Percentiles rank a stretch among this genome's conserved stretches.
These are phyloP conservation scores for Ajuga chamaepitys DNA, from an alignment of 257 asterid genomes.

Conservation along the genomic window DNA sequence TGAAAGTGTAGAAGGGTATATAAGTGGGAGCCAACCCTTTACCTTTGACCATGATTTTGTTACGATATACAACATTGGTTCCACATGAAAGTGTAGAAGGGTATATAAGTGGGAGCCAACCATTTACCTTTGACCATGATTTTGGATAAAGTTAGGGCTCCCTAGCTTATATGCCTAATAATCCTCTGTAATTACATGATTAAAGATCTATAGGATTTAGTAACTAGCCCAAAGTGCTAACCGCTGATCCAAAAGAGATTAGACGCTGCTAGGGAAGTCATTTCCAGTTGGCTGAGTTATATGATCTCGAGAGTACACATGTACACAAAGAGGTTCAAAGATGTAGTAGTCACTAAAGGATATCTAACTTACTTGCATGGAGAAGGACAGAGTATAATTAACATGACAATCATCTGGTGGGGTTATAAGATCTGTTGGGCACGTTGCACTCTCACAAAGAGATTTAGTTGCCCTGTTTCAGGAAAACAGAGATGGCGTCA, in stretches of 20 bases:
- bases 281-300: background rate
- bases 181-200: background rate
- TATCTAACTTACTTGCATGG: slow-evolving; percentile 71
- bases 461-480: slow-evolving; percentile 70
- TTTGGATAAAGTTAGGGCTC: too few relatives aligned
- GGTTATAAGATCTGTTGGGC: slow-evolving; percentile 81
- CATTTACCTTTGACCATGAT: too few relatives aligned
- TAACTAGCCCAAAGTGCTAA: background rate
- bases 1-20: too few relatives aligned
- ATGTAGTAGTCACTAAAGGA: slow-evolving; percentile 9
- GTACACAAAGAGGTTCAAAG: background rate
- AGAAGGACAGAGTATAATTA: slow-evolving; percentile 81
- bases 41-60: too few relatives aligned
- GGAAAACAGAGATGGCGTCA: slow-evolving; percentile 19
- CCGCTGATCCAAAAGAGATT: background rate
- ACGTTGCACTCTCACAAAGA: slow-evolving; percentile 72
- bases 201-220: background rate
- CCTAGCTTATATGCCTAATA: too few relatives aligned
- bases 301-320: background rate
- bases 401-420: slow-evolving; percentile 99
- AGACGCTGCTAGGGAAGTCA: background rate
- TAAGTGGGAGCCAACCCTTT: too few relatives aligned
- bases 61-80: too few relatives aligned
- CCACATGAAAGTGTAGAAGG: too few relatives aligned
- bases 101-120: too few relatives aligned